Conservation (phyloP, 2,329 filamentous ascomycete species). For the Calonectria pteridis region DNA sequence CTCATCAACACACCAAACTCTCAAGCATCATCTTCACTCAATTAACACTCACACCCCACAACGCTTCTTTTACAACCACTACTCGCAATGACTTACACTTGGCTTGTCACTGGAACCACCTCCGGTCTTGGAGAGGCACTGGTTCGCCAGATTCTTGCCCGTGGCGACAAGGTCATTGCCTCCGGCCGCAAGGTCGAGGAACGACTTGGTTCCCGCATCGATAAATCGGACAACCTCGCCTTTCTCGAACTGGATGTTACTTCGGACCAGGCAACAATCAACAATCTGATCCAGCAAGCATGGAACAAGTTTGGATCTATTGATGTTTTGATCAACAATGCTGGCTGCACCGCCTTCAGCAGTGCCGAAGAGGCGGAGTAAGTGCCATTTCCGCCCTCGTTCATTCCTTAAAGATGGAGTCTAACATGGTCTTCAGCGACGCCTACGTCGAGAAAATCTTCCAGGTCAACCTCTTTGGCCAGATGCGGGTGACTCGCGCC, state of each 20-base stretch:
- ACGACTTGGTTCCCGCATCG: slow-evolving; percentile 37
- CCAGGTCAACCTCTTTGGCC: slow-evolving; percentile 47
- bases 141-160: slow-evolving; percentile 37
- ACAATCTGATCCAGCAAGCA: slow-evolving; percentile 39
- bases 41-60: not conserved
- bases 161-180: slow-evolving; percentile 50
- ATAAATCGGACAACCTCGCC: slow-evolving; percentile 40
- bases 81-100: slow-evolving; percentile 39
- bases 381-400: slow-evolving; percentile 2
- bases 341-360: slow-evolving; percentile 45
- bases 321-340: slow-evolving; percentile 52
- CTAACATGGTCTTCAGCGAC: slow-evolving; percentile 32
- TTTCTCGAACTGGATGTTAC: slow-evolving; percentile 51
- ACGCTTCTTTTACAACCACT: not conserved
- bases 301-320: slow-evolving; percentile 49
- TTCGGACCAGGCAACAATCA: slow-evolving; percentile 28
- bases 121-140: slow-evolving; percentile 48
- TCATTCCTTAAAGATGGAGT: not conserved
- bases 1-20: not conserved
- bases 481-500: slow-evolving; percentile 42
- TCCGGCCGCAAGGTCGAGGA: slow-evolving; percentile 44
- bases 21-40: not conserved
- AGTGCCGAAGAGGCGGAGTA: slow-evolving; percentile 50
- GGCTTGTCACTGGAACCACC: slow-evolving; percentile 51
- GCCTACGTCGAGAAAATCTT: slow-evolving; percentile 41